Conservation (phyloP, 2,329 filamentous ascomycete genomes). For the Lachnellula arida region DNA sequence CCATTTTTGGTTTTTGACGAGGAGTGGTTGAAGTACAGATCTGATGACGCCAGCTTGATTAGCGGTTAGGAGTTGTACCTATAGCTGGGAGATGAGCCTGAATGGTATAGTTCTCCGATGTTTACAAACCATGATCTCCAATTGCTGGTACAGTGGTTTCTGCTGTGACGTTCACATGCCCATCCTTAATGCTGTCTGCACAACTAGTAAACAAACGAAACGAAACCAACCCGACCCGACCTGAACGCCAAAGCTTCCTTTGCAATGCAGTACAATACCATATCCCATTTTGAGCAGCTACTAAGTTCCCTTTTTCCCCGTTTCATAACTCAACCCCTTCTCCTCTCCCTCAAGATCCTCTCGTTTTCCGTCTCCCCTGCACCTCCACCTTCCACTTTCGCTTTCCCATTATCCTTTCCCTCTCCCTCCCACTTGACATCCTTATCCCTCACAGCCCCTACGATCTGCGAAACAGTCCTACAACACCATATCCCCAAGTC, state of each 20-base stretch:
- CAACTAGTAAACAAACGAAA: no score
- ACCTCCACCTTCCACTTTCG: neutral
- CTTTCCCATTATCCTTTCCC: neutral
- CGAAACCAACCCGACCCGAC: neutral
- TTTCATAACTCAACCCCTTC: slow-evolving; percentile 3
- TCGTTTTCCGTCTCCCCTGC: slow-evolving; percentile 22
- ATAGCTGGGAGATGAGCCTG: slow-evolving; percentile 13
- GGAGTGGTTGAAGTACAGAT: neutral
- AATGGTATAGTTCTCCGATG: neutral
- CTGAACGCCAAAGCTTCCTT: neutral
- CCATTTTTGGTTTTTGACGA: neutral
- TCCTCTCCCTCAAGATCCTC: slow-evolving; percentile 20
- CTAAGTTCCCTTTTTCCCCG: neutral
- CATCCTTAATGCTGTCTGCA: no score
- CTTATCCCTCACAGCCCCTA: slow-evolving; percentile 19
- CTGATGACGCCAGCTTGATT: slow-evolving; percentile 10
- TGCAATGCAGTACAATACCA: neutral
- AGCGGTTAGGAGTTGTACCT: slow-evolving; percentile 9
- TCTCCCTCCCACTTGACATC: slow-evolving; percentile 8
- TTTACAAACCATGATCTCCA: neutral
- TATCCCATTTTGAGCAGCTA: neutral
- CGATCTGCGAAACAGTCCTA: slow-evolving; percentile 29
- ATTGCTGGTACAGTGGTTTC: neutral
- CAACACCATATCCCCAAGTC: no score
- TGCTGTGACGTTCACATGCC: neutral